A percentile compares a stretch with the other conserved stretches of the same genome.
These are phyloP conservation scores for Apiotrichum mycotoxinovorans DNA, from an alignment of 1,284 basidiomycete species.

Conservation along the genomic window DNA sequence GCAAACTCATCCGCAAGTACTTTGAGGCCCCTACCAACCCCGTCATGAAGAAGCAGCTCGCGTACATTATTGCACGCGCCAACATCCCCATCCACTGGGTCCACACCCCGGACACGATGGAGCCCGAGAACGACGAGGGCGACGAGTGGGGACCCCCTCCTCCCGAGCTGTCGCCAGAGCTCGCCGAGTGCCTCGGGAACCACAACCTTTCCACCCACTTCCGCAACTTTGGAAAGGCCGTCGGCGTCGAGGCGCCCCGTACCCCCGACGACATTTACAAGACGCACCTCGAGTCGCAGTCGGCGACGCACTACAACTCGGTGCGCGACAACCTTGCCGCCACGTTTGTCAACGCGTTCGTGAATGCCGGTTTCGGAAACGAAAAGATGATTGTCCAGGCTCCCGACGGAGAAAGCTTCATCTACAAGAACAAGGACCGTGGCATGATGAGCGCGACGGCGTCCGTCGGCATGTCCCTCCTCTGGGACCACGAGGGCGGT, in stretches of 20 bases:
- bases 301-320: constrained; percentile 77
- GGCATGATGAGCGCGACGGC: constrained; percentile 97
- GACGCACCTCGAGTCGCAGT: constrained; percentile 83
- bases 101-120: constrained; percentile 53
- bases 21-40: constrained; percentile 84
- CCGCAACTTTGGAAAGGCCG: constrained; percentile 88
- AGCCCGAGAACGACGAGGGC: constrained; percentile 57
- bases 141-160: constrained; percentile 36
- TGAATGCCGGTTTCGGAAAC: constrained; percentile 98
- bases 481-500: constrained; percentile 97
- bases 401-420: constrained; percentile 95
- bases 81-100: constrained; percentile 91
- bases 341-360: constrained; percentile 98
- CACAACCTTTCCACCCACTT: constrained; percentile 78
- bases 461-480: constrained; percentile 82
- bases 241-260: constrained; percentile 85
- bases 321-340: constrained; percentile 92
- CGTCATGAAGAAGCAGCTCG: constrained; percentile 92
- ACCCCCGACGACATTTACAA: constrained; percentile 98
- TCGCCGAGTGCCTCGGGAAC: constrained; percentile 81
- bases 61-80: constrained; percentile 87
- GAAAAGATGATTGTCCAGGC: constrained; percentile 98
- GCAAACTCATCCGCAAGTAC: constrained; percentile 71
- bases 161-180: constrained; percentile 72
- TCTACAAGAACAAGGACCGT: constrained; percentile 99